Evolutionary conservation across 2,329 filamentous ascomycete species (phyloP), one percentile per base, ranked within the genome.

Genomic region (Monilinia aucupariae): DNA sequence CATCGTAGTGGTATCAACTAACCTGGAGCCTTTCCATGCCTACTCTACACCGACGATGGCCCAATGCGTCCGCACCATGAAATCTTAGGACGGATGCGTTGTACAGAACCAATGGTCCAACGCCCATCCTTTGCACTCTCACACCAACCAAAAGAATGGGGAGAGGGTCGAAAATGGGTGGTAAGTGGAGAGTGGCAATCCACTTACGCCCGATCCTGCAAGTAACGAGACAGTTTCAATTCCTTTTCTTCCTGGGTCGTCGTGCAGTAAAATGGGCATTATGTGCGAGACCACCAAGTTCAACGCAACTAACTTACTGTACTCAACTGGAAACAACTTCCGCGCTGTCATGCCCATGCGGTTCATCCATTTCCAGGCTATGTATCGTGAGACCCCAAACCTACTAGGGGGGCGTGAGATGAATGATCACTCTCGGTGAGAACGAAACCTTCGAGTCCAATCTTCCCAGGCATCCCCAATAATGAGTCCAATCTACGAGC

Each of bases 31-130:
- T 37, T 55, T 32, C 30, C 22, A 43, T 43, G 53, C 48, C 25
- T 54, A 61, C 39, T 37, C 25, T 54, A 61, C 39, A 43, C 58
- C 34, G 54, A 58, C 48, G 41, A 47, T 47, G 20, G 30, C 39
- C 41, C 27, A 47, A 56, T 56, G 20, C 41, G 54, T n/a, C 30
- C 27, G 43, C 41, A 56, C 41, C 20, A 47, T 56, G 41, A 17
- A 17, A 25, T 47, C 30, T 45, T 34, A 25, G 27, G 39, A 58
- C 34, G 54, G 54, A 45, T 58, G 54, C 54, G 54, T 48, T 58
- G 54, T 58, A 58, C 54, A 58, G 43, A 27, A 34, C 43, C 54
- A 58, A 47, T 22, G 37, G 9, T 41, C 52, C 52, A 54, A 13
- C 25, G 27, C 49, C 34, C 39, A 51, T 51, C 58, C 48, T 54